phyloP scores from a whole-genome alignment of 805 yeast genomes.

The Lachancea meyersii region DNA sequence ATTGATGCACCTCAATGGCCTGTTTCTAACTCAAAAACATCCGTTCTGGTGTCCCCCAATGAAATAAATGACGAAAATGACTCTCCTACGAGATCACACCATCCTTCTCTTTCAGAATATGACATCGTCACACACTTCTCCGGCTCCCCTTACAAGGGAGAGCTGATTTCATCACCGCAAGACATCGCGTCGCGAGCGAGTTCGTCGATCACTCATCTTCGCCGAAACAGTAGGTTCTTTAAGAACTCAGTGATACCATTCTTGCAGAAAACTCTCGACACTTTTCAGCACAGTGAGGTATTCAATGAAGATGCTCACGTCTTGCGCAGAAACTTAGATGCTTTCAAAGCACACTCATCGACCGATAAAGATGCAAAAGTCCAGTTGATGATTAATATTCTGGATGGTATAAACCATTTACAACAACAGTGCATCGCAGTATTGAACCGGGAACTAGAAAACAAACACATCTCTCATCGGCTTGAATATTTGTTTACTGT shows the following conservation, averaged over 20 bases:
- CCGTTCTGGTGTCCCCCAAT: neutral
- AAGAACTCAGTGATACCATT: slow-evolving; percentile 20
- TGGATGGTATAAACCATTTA: slow-evolving; percentile 17
- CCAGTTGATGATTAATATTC: slow-evolving; percentile 12
- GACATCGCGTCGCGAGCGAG: slow-evolving; percentile 20
- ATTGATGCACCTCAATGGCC: neutral
- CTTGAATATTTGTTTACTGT: slow-evolving; percentile 18
- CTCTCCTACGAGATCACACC: neutral
- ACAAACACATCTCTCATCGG: slow-evolving; percentile 14
- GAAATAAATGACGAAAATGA: neutral
- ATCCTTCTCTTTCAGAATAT: neutral
- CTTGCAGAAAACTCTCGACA: slow-evolving; percentile 16
- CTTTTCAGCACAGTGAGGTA: slow-evolving; percentile 17
- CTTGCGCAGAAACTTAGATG: slow-evolving; percentile 13
- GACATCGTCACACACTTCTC: slow-evolving; percentile 18
- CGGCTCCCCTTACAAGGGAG: slow-evolving; percentile 20
- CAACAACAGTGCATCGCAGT: slow-evolving; percentile 21
- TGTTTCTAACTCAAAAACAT: neutral
- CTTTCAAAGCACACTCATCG: slow-evolving; percentile 8
- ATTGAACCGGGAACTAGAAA: slow-evolving; percentile 23
- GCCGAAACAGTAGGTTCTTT: slow-evolving; percentile 16
- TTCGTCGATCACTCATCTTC: slow-evolving; percentile 14
- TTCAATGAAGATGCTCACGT: slow-evolving; percentile 18
- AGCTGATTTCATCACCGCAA: neutral
- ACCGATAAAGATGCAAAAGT: slow-evolving; percentile 9